Percentiles rank a stretch among this genome's conserved stretches.
These are phyloP conservation scores for Punctularia strigosozonata DNA, from an alignment of 768 basidiomycete species.

Conservation along the genomic window DNA sequence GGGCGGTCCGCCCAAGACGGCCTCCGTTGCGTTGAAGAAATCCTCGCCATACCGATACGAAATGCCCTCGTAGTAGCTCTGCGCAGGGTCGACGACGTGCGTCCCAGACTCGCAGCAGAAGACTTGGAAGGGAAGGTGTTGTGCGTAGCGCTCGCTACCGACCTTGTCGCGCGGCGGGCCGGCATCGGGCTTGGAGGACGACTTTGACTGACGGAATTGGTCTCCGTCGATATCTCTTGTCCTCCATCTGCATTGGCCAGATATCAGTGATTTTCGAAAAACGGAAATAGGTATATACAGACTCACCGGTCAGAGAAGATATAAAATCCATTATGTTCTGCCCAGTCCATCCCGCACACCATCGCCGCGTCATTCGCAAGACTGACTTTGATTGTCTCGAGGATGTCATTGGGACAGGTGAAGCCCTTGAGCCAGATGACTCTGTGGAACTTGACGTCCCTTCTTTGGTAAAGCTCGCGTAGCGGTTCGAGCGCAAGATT, in stretches of 20 bases:
- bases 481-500: slow-evolving; percentile 91
- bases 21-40: slow-evolving; percentile 53
- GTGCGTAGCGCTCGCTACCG: slow-evolving; percentile 74
- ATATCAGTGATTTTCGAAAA: background rate
- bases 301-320: slow-evolving; percentile 92
- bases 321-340: slow-evolving; percentile 93
- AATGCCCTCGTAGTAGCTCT: slow-evolving; percentile 91
- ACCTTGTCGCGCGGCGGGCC: slow-evolving; percentile 85
- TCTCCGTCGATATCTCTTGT: slow-evolving; percentile 97
- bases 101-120: slow-evolving; percentile 99
- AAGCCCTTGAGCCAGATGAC: slow-evolving; percentile 99
- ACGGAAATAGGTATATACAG: background rate
- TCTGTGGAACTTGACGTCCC: slow-evolving; percentile 74
- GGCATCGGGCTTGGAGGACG: slow-evolving; percentile 79
- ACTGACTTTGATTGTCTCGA: slow-evolving; percentile 90
- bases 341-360: slow-evolving; percentile 99
- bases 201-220: slow-evolving; percentile 94
- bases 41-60: slow-evolving; percentile 72
- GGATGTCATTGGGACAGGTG: slow-evolving; percentile 95
- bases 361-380: slow-evolving; percentile 88
- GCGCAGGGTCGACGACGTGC: slow-evolving; percentile 90
- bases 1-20: background rate
- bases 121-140: slow-evolving; percentile 94
- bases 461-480: slow-evolving; percentile 62
- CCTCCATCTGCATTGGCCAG: slow-evolving; percentile 56